Percentiles rank a stretch among this genome's conserved stretches.
Conservation (phyloP, 2,329 filamentous ascomycete genomes). For the Talaromyces sp. region DNA sequence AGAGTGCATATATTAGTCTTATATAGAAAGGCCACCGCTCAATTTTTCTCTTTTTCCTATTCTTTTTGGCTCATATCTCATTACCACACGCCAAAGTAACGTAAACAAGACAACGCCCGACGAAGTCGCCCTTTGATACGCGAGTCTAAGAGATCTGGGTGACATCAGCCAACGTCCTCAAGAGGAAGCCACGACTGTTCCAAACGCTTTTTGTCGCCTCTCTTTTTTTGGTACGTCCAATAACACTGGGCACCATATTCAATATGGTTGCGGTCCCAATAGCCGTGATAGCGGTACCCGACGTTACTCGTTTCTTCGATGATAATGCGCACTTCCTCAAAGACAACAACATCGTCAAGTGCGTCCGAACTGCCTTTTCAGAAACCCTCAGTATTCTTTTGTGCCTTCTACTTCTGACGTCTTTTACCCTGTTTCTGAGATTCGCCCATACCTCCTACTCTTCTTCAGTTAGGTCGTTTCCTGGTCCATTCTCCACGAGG, state of each 20-base stretch:
- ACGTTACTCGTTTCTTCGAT: not conserved
- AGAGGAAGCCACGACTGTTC: not conserved
- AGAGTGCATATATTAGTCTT: not conserved
- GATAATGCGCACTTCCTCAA: not conserved
- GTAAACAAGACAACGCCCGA: not conserved
- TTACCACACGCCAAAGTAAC: not conserved
- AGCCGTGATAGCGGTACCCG: not conserved
- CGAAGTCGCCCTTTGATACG: not conserved
- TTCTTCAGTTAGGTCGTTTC: slow-evolving; percentile 48
- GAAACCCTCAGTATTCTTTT: not conserved
- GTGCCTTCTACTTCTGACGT: not conserved
- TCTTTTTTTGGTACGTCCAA: not conserved
- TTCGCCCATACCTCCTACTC: slow-evolving; percentile 21
- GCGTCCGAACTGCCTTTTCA: not conserved
- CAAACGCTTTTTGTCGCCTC: not conserved
- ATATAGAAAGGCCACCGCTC: not conserved
- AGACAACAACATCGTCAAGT: not conserved
- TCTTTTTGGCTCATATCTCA: not conserved
- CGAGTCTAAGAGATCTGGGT: not conserved
- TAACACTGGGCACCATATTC: not conserved
- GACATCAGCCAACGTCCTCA: not conserved
- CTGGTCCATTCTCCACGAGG: slow-evolving; percentile 65
- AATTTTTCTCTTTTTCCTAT: not conserved
- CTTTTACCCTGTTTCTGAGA: not conserved
- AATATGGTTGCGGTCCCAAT: not conserved